Percentiles rank a stretch among this genome's conserved stretches.
These are phyloP conservation scores for Ziziphus jujuba DNA, from an alignment of 306 rosid species.

Conservation along the genomic window DNA sequence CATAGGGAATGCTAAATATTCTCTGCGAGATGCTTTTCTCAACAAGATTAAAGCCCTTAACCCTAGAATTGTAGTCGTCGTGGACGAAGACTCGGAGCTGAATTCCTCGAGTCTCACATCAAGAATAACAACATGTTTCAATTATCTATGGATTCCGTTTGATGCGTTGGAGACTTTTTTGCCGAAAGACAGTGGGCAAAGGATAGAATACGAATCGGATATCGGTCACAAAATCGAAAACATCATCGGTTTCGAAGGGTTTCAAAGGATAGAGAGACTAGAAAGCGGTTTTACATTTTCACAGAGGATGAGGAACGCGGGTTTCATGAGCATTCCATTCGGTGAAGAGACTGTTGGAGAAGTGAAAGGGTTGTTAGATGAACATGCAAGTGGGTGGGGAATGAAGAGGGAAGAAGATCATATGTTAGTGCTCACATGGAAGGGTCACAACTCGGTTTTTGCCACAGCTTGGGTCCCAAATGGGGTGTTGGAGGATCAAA, in stretches of 20 bases:
- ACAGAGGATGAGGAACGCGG: slow-evolving; percentile 59
- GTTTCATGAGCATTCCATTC: slow-evolving; percentile 54
- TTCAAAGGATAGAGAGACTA: slow-evolving; percentile 68
- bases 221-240: slow-evolving; percentile 85
- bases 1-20: slow-evolving; percentile 19
- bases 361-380: slow-evolving; percentile 78
- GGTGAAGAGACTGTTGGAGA: slow-evolving; percentile 64
- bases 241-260: slow-evolving; percentile 70
- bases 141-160: slow-evolving; percentile 91
- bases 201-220: slow-evolving; percentile 85
- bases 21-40: slow-evolving; percentile 59
- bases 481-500: slow-evolving; percentile 40
- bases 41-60: slow-evolving; percentile 50
- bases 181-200: slow-evolving; percentile 74
- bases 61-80: slow-evolving; percentile 68
- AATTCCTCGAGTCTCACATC: slow-evolving; percentile 57
- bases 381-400: slow-evolving; percentile 99
- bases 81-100: slow-evolving; percentile 82
- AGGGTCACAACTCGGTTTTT: slow-evolving; percentile 87
- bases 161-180: slow-evolving; percentile 89
- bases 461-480: slow-evolving; percentile 81
- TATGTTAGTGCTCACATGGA: slow-evolving; percentile 88
- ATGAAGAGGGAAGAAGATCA: slow-evolving; percentile 84
- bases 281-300: slow-evolving; percentile 53
- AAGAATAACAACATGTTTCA: slow-evolving; percentile 73